Evolutionary conservation across 2,329 filamentous ascomycete species (phyloP), one percentile per base, ranked within the genome.

Genomic region (Beauveria brongniartii): DNA sequence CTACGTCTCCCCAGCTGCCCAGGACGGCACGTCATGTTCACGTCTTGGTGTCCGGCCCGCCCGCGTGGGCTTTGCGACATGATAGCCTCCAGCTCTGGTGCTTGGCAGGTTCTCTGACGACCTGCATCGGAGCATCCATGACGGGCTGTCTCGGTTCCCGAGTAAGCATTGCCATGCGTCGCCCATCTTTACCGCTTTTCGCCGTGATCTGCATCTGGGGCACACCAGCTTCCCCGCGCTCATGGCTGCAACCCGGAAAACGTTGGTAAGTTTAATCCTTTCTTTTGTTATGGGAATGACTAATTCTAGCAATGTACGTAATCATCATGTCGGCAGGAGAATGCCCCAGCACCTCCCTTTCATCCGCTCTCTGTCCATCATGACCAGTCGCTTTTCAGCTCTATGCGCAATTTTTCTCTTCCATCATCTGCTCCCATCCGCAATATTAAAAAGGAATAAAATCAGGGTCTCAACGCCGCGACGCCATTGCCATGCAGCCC

Each of bases 401-500:
- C 55, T 48, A 48, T 58, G 47, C 47, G 37, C 46, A 28, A 20
- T 28, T 51, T 41, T 28, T 24, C 6, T 44, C 40, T 37, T 52
- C 48, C 56, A 43, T 53, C 37, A 44, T 24, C 48, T 44, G 24
- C 37, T 37, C 56, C 48, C 7, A n/a, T 48, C 8, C 22, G 30
- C 50, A 24, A 60, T 47, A 60, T 40, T 47, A 40, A 48, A 60
- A 60, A 54, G 54, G 18, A 55, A 54, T 26, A 51, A 60, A 62
- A 58, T 50, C 50, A 51, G 44, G 55, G 60, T 68, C 72, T 71
- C 71, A 75, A 75, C 73, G 73, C 73, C 73, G 69, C 74, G 72
- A 75, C 73, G 73, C 73, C 73, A 69, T 71, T 73, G 69, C 70
- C 69, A 75, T 74, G 72, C 71, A 70, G 70, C 68, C 41, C 41